Evolutionary conservation across 495 filamentous ascomycete genomes (phyloP), one percentile per base, ranked within the genome.

Genomic region (Trichoderma erinaceum): DNA sequence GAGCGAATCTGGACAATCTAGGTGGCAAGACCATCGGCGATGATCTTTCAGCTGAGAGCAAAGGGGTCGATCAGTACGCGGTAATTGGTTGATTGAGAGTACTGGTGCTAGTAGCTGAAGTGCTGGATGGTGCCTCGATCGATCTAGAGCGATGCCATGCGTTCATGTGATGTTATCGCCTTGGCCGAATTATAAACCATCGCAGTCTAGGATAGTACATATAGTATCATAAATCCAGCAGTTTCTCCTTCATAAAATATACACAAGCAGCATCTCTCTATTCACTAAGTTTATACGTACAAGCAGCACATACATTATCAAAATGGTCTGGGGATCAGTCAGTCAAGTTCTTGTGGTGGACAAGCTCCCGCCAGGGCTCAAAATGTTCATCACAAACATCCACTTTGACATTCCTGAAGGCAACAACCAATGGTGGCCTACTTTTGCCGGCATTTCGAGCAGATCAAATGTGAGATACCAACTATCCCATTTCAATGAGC

Each of bases 371-470:
- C 44, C 44, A 4, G 44, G 44, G 3, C 44, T 48, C 44, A 48
- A 48, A 48, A 48, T 48, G 44, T 48, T 11, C 44, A 48, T 48
- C n/a, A 48, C 44, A 48, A 48, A 18, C 44, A 11, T 48, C 44
- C 44, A 48, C n/a, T n/a, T 48, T 16, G 44, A 48, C 13, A 11
- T 48, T n/a, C 44, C 44, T 6, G 15, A 48, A 48, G 44, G 44
- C 44, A 48, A 48, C 44, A 48, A 48, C n/a, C 44, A 48, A n/a
- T 48, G 44, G 44, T 48, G 44, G 44, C 44, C 44, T 11, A 48
- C 44, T n/a, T 48, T 48, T 16, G n/a, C 44, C 44, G 44, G 44
- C 13, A 48, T 48, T 48, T 15, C 44, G 3, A 48, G 12, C 3
- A 48, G n/a, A 15, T 48, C 44, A 48, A 48, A 16, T 15, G 44